phyloP scores from a whole-genome alignment of 495 filamentous ascomycete species.

The Penicillium herquei region DNA sequence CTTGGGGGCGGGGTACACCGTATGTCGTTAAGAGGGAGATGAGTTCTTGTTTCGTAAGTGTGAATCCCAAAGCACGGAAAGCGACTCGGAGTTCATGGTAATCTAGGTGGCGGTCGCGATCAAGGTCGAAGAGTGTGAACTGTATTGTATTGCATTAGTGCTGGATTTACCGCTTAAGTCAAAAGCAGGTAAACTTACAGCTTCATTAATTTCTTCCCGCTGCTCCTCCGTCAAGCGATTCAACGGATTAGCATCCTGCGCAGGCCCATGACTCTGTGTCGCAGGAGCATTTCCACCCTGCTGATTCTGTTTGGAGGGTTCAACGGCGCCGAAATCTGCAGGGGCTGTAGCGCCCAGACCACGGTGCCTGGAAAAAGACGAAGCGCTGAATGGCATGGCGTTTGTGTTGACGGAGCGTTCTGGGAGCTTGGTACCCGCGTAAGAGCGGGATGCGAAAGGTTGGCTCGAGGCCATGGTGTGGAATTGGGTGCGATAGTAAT shows the following conservation, averaged over 20 bases:
- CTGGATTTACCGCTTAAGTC: not conserved
- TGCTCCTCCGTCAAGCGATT: constrained; percentile 75
- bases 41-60: constrained; percentile 79
- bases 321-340: constrained; percentile 30
- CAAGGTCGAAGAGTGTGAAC: constrained; percentile 96
- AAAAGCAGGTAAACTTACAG: constrained; percentile 52
- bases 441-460: constrained; percentile 51
- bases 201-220: constrained; percentile 84
- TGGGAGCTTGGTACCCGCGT: constrained; percentile 47
- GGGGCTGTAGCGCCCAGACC: constrained; percentile 27
- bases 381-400: constrained; percentile 48
- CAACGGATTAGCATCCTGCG: constrained; percentile 48
- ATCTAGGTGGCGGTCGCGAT: constrained; percentile 90
- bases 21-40: constrained; percentile 70
- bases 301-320: constrained; percentile 29
- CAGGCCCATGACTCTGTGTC: constrained; percentile 35
- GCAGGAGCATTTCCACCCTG: constrained; percentile 27
- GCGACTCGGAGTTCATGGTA: constrained; percentile 99
- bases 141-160: not conserved
- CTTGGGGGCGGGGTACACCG: constrained; percentile 58
- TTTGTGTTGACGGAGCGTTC: constrained; percentile 46
- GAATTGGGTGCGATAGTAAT: constrained; percentile 4
- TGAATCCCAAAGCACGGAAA: constrained; percentile 94
- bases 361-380: constrained; percentile 42
- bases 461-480: constrained; percentile 35